Conservation (phyloP, 2,329 filamentous ascomycete genomes). For the Aspergillus ochraceoroseus region DNA sequence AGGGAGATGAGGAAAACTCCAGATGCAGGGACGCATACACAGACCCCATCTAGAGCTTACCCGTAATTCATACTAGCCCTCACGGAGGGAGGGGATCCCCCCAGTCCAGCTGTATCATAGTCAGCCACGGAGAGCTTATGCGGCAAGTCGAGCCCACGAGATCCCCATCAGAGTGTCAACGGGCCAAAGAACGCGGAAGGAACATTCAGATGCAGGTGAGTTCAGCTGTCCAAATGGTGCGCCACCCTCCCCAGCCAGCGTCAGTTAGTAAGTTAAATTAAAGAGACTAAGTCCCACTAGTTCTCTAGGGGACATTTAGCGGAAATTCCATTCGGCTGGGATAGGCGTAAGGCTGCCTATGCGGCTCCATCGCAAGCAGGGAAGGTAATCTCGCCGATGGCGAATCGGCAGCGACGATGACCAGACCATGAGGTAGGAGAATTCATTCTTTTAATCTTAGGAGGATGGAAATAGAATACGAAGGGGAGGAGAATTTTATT, state of each 20-base stretch:
- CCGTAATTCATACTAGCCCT: slow-evolving; percentile 9
- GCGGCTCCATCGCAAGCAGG: slow-evolving; percentile 12
- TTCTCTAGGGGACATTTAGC: slow-evolving; percentile 18
- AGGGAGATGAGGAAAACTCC: slow-evolving; percentile 13
- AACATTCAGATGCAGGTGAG: slow-evolving; percentile 17
- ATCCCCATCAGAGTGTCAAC: slow-evolving; percentile 18
- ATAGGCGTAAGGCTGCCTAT: slow-evolving; percentile 15
- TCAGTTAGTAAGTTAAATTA: slow-evolving; percentile 11
- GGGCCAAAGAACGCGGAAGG: slow-evolving; percentile 15
- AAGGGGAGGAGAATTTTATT: no score
- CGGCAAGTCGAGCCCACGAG: slow-evolving; percentile 15
- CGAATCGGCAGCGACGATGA: slow-evolving; percentile 1
- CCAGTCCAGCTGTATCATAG: slow-evolving; percentile 23
- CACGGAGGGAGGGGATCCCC: slow-evolving; percentile 13
- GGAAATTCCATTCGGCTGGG: slow-evolving; percentile 7
- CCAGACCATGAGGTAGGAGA: not conserved
- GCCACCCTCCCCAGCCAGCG: slow-evolving; percentile 19
- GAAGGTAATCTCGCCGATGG: slow-evolving; percentile 7
- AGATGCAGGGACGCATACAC: slow-evolving; percentile 19
- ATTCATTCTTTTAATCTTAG: not conserved
- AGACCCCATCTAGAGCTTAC: slow-evolving; percentile 15
- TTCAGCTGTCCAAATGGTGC: slow-evolving; percentile 24
- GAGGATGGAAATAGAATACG: not conserved
- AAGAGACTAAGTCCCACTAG: slow-evolving; percentile 20
- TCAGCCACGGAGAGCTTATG: slow-evolving; percentile 25